Percentiles rank a stretch among this genome's conserved stretches.
These are phyloP conservation scores for Lagerstroemia speciosa DNA, from an alignment of 345 rosid genomes.

Conservation along the genomic window DNA sequence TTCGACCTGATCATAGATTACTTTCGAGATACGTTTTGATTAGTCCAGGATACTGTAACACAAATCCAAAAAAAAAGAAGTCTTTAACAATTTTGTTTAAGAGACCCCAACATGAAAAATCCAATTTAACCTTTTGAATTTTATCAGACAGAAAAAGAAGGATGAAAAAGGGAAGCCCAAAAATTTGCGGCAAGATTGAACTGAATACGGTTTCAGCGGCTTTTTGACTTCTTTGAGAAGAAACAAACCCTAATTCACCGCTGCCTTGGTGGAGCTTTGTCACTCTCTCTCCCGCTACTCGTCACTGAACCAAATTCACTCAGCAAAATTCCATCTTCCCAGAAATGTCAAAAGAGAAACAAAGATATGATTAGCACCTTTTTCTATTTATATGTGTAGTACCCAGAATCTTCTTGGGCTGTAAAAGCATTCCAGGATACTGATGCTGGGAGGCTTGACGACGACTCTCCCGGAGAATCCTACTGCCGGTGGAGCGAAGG, in stretches of 20 bases:
- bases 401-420: neutral
- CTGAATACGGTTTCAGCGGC: neutral
- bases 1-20: too few relatives aligned
- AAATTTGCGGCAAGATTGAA: neutral
- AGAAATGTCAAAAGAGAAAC: neutral
- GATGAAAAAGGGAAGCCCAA: neutral
- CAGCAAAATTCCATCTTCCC: neutral
- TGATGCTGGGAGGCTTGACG: conserved; percentile 28
- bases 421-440: neutral
- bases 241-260: neutral
- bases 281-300: neutral
- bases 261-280: neutral
- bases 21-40: too few relatives aligned
- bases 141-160: neutral
- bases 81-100: too few relatives aligned
- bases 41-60: too few relatives aligned
- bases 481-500: conserved; percentile 13
- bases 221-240: neutral
- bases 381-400: neutral
- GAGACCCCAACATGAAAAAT: too few relatives aligned
- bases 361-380: neutral
- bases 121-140: too few relatives aligned
- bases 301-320: neutral
- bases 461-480: conserved; percentile 24
- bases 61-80: too few relatives aligned